A percentile compares a stretch with the other conserved stretches of the same genome.
These are phyloP conservation scores for Nakaseomyces glabratus DNA, from an alignment of 1,139 yeast genomes.

Conservation along the genomic window DNA sequence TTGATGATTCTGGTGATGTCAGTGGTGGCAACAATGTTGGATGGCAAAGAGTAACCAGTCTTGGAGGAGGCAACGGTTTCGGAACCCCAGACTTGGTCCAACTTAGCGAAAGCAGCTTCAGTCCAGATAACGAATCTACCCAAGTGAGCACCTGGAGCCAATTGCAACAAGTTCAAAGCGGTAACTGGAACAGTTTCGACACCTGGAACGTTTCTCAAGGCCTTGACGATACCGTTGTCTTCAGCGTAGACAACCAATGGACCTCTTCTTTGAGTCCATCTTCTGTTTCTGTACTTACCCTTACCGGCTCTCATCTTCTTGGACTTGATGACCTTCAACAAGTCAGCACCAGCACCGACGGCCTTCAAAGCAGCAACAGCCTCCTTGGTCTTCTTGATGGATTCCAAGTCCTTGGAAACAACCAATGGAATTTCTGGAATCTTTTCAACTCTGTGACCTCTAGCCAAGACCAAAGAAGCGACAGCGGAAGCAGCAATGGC, in stretches of 20 bases:
- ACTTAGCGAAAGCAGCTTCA: conserved; percentile 93
- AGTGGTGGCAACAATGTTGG: conserved; percentile 88
- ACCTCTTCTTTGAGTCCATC: conserved; percentile 99
- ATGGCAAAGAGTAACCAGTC: conserved; percentile 87
- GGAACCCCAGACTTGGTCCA: conserved; percentile 96
- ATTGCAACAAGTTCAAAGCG: conserved; percentile 92
- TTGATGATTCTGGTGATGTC: conserved; percentile 96
- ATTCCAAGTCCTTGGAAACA: conserved; percentile 88
- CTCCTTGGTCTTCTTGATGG: conserved; percentile 93
- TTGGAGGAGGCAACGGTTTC: conserved; percentile 78
- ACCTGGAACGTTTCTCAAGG: conserved; percentile 99
- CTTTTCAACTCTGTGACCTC: conserved; percentile 99
- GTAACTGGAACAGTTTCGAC: conserved; percentile 93
- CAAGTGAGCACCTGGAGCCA: conserved; percentile 99
- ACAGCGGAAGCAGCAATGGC: conserved; percentile 99
- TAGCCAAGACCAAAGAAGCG: conserved; percentile 96
- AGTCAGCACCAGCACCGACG: conserved; percentile 97
- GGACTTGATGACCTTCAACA: conserved; percentile 95
- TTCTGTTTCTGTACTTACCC: conserved; percentile 99
- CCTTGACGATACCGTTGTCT: conserved; percentile 97
- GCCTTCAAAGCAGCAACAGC: conserved; percentile 98
- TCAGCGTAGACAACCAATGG: conserved; percentile 97
- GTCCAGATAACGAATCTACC: conserved; percentile 99
- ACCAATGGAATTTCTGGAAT: conserved; percentile 98
- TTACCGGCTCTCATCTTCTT: conserved; percentile 99